Base-by-base conservation (phyloP, 2,329 filamentous ascomycete genomes). In the Paracoccidioides brasiliensis region DNA sequence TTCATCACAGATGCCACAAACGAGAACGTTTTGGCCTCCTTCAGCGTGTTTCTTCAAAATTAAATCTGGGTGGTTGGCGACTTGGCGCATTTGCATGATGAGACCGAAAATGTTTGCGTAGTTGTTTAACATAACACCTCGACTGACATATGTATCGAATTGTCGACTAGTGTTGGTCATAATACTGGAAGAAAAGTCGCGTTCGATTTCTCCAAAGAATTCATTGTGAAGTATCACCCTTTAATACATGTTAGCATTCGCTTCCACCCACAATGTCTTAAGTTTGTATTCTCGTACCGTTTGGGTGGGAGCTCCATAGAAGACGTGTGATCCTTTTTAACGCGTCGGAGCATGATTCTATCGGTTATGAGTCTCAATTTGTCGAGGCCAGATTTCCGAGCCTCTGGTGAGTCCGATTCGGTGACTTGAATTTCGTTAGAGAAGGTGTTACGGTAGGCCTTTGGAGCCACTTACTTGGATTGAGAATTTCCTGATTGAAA, bases 41-140 rank as follows among this genome's bases (percentile, higher is more conserved):
- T 90, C 83, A 2, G 80, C 80, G 59, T 91, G 82, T 73, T 93
- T 96, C 74, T 91, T 94, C 59, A 97, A 73, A 51, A 98, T 86
- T 40, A 98, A 73, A 72, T 98, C 93, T 0, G 93, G 93, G 67
- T 98, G 93, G 62, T 98, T 93, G 6, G 93, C 90, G 32, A 96
- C 88, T 73, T 98, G 93, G 55, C 93, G 86, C 91, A 98, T 97
- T 70, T 95, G 90, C 89, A 97, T 97, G 66, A 98, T 96, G 55
- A 98, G 79, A 66, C 90, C 91, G 65, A 98, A 98, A 61, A 98
- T 97, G 69, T 98, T 98, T 74, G 93, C 93, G 63, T 97, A 97
- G 68, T 96, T 95, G 76, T 97, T 90, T 58, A 98, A 80, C 71
- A 98, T 82, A 22, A 97, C 91, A 74, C 90, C 90, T 60, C 90